Percentiles rank a stretch among this genome's conserved stretches.
phyloP scores from a whole-genome alignment of 192 early-diverging fungal genomes.

The Umbelopsis sp. region DNA sequence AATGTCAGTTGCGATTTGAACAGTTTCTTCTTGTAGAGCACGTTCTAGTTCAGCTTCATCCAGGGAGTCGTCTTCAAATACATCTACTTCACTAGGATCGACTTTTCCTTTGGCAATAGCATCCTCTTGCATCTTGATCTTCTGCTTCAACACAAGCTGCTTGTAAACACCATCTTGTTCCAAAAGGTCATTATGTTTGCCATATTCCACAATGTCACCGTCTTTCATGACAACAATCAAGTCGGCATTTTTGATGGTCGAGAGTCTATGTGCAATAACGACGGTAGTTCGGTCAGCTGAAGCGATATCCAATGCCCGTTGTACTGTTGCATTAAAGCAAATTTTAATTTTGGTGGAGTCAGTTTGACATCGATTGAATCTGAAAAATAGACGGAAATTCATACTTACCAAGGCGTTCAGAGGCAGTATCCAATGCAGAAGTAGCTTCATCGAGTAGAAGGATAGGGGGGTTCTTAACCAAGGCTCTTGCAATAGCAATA shows the following conservation, averaged over 20 bases:
- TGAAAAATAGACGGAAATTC: neutral
- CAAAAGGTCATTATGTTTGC: slow-evolving; percentile 77
- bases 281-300: slow-evolving; percentile 81
- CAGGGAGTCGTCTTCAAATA: neutral
- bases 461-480: slow-evolving; percentile 84
- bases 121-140: slow-evolving; percentile 42
- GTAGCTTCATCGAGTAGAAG: slow-evolving; percentile 82
- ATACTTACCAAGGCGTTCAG: slow-evolving; percentile 71
- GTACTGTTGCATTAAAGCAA: slow-evolving; percentile 51
- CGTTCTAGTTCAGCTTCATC: slow-evolving; percentile 22
- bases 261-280: slow-evolving; percentile 89
- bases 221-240: slow-evolving; percentile 81
- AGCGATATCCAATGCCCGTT: slow-evolving; percentile 78
- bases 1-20: slow-evolving; percentile 18
- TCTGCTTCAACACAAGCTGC: slow-evolving; percentile 69
- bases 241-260: slow-evolving; percentile 83
- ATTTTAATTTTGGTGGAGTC: neutral
- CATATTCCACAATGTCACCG: slow-evolving; percentile 70
- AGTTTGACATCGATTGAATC: neutral
- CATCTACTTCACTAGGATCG: neutral
- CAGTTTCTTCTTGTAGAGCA: slow-evolving; percentile 51
- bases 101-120: neutral
- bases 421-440: slow-evolving; percentile 67
- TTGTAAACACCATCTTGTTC: slow-evolving; percentile 59
- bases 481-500: slow-evolving; percentile 91